Evolutionary conservation across 768 basidiomycete species (phyloP).

Genomic region (Epithele typhae): DNA sequence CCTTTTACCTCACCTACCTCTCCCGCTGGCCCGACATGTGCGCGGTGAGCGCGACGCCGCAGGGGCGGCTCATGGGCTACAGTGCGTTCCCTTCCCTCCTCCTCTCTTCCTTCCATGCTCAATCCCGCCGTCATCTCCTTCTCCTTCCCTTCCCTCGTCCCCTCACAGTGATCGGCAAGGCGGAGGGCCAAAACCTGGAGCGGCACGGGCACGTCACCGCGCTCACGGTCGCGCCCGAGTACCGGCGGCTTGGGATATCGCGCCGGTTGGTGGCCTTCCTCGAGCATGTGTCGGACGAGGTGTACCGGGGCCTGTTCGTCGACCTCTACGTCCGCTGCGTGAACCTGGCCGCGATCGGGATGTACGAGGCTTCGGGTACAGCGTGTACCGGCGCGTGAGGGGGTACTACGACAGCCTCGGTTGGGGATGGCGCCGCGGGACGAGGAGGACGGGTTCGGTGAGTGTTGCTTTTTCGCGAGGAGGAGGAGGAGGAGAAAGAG

Average conservation of each 20-base stretch:
- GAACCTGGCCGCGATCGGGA: conserved; percentile 76
- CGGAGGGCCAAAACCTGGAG: conserved; percentile 70
- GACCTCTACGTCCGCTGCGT: conserved; percentile 94
- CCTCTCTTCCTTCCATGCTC: background rate
- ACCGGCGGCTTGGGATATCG: conserved; percentile 83
- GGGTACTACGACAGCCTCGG: conserved; percentile 84
- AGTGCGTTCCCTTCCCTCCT: conserved; percentile 44
- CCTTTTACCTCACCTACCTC: conserved; percentile 87
- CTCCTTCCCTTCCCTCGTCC: background rate
- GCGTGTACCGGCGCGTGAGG: conserved; percentile 84
- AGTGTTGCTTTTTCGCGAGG: background rate
- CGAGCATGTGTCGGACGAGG: conserved; percentile 78
- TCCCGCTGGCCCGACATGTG: conserved; percentile 92
- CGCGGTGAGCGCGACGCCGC: conserved; percentile 76
- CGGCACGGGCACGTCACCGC: conserved; percentile 97
- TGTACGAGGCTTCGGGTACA: conserved; percentile 91
- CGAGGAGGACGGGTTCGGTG: conserved; percentile 91
- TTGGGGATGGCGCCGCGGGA: conserved; percentile 72
- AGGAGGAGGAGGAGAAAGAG: no score
- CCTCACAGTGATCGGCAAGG: conserved; percentile 82
- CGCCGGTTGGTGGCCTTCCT: conserved; percentile 83
- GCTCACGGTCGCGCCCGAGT: conserved; percentile 90
- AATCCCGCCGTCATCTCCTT: background rate
- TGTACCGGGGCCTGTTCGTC: conserved; percentile 84
- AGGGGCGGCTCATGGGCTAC: conserved; percentile 88